Conservation (phyloP, 2,329 filamentous ascomycete genomes). For the Thermomyces lanuginosus region DNA sequence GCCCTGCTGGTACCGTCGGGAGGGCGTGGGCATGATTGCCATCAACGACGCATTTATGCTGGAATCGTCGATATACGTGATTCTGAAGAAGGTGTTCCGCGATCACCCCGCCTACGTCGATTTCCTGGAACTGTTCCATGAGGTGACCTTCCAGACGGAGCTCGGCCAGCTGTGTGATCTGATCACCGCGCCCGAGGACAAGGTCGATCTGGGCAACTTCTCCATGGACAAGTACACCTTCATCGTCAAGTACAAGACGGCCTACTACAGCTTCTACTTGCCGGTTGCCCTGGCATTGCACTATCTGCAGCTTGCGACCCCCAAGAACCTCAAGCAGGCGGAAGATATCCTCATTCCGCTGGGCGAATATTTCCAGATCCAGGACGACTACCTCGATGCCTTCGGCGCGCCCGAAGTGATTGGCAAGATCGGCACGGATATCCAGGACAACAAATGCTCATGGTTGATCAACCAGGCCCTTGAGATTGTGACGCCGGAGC, state of each 20-base stretch:
- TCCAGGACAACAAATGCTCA: constrained; percentile 98
- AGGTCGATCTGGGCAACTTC: constrained; percentile 88
- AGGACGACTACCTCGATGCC: constrained; percentile 98
- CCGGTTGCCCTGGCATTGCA: constrained; percentile 82
- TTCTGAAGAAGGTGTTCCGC: constrained; percentile 89
- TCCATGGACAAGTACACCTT: constrained; percentile 88
- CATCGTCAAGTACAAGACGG: constrained; percentile 99
- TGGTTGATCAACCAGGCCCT: constrained; percentile 96
- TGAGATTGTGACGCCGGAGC: constrained; percentile 60
- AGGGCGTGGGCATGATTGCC: constrained; percentile 81
- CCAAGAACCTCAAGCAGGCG: constrained; percentile 74
- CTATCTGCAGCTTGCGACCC: constrained; percentile 69
- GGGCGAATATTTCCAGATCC: constrained; percentile 97
- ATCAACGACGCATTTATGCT: constrained; percentile 99
- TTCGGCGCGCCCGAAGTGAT: constrained; percentile 85
- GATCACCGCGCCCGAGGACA: constrained; percentile 86
- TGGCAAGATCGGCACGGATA: constrained; percentile 97
- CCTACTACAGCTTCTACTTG: constrained; percentile 98
- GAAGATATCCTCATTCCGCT: constrained; percentile 89
- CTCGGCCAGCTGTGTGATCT: constrained; percentile 88
- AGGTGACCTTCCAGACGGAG: constrained; percentile 85
- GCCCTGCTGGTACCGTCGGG: constrained; percentile 91
- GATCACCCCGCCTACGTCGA: constrained; percentile 76
- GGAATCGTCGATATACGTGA: constrained; percentile 73
- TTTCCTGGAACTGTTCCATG: constrained; percentile 90